A percentile compares a stretch with the other conserved stretches of the same genome.
Conservation (phyloP, 495 filamentous ascomycete species). For the Lentithecium fluviatile region DNA sequence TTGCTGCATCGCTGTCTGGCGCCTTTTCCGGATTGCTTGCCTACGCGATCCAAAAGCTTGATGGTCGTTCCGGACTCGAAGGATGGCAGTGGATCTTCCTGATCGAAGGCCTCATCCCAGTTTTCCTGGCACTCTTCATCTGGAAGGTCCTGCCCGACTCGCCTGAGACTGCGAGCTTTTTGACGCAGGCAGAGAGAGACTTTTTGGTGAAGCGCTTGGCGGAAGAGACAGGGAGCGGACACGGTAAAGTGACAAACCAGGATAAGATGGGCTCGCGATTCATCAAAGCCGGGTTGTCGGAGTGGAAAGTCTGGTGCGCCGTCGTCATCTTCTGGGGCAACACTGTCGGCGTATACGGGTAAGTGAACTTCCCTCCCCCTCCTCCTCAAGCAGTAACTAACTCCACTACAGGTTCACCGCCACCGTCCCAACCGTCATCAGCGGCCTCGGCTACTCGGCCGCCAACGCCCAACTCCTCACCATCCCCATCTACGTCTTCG, state of each 20-base stretch:
- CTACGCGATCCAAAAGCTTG: slow-evolving; percentile 37
- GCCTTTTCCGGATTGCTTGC: slow-evolving; percentile 45
- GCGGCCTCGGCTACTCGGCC: slow-evolving; percentile 25
- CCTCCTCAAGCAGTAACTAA: not conserved
- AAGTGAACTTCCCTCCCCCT: slow-evolving; percentile 62
- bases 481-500: slow-evolving; percentile 34
- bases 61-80: slow-evolving; percentile 23
- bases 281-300: slow-evolving; percentile 21
- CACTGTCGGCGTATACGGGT: slow-evolving; percentile 46
- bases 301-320: slow-evolving; percentile 27
- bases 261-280: slow-evolving; percentile 22
- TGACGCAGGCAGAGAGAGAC: slow-evolving; percentile 28
- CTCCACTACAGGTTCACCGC: slow-evolving; percentile 11
- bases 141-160: slow-evolving; percentile 44
- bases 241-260: slow-evolving; percentile 26
- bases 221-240: slow-evolving; percentile 14
- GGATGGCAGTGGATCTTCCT: slow-evolving; percentile 39
- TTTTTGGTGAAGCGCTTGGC: slow-evolving; percentile 26
- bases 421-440: slow-evolving; percentile 29
- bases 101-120: slow-evolving; percentile 33
- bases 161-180: slow-evolving; percentile 36
- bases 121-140: slow-evolving; percentile 32
- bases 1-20: slow-evolving; percentile 36
- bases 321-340: slow-evolving; percentile 31
- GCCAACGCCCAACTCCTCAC: slow-evolving; percentile 30